A percentile compares a stretch with the other conserved stretches of the same genome.
Conservation (phyloP, 148 eudicot genomes). For the Vaccinium corymbosum region DNA sequence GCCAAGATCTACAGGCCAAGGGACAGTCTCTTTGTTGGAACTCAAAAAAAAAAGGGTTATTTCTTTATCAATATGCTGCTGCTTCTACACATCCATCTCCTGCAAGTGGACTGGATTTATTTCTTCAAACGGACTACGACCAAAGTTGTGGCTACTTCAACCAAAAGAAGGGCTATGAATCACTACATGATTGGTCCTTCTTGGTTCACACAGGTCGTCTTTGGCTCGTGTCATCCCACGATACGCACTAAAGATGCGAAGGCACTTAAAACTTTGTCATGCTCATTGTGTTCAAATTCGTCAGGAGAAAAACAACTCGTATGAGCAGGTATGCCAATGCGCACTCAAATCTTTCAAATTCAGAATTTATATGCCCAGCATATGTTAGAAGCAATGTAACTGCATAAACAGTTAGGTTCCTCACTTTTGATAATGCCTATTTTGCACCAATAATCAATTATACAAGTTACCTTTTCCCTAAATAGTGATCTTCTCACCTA, state of each 20-base stretch:
- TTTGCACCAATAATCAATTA: not conserved
- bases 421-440: not conserved
- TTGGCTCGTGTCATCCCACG: too few species aligned
- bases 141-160: too few species aligned
- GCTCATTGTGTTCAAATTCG: not conserved
- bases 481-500: not conserved
- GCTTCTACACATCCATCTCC: too few species aligned
- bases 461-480: not conserved
- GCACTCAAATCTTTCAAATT: not conserved
- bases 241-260: not conserved
- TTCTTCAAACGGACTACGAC: too few species aligned
- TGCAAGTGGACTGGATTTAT: too few species aligned
- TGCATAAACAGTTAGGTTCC: not conserved
- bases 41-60: too few species aligned
- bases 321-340: not conserved
- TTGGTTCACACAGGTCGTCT: too few species aligned
- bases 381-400: not conserved
- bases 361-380: not conserved
- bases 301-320: not conserved
- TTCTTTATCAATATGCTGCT: too few species aligned
- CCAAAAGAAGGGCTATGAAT: too few species aligned
- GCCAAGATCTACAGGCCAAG: too few species aligned
- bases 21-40: too few species aligned
- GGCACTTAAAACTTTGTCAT: not conserved
- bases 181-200: too few species aligned